Base-by-base conservation (phyloP, 2,329 filamentous ascomycete species). In the Xylaria sp. region DNA sequence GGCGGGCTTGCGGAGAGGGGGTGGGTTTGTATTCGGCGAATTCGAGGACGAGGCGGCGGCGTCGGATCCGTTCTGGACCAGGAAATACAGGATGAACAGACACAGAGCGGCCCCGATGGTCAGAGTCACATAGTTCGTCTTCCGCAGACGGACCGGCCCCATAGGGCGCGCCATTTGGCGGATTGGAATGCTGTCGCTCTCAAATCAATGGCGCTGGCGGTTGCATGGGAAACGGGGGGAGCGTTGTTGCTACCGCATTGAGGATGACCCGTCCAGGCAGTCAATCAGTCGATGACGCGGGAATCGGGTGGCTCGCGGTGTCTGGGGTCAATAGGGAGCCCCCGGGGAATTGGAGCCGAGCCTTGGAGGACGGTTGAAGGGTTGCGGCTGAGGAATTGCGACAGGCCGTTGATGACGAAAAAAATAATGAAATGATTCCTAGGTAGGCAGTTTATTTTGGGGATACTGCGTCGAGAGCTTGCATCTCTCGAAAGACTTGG, bases 1-100 rank as follows among this genome's bases (percentile, higher is more conserved):
- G 77, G 76, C 73, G 6, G 80, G 77, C 73, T 93, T 94, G 76
- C 88, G 85, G 81, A 93, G 93, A 39, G 91, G 90, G 66, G 92
- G 57, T 65, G 70, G 64, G 62, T 68, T 73, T 45, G 71, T 61
- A 58, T 65, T 71, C 34, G 72, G 56, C 39, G 71, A 58, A n/a
- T 27, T 62, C 21, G 67, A 62, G 27, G 73, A 32, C 47, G 72
- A 69, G 51, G 72, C 65, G 30, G 72, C 61, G 59, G 73, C 65
- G 56, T 68, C 68, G 59, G 76, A 75, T 24, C 74, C 74, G 53
- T 65, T 64, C 24, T 71, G 65, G 56, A 76, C 65, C 30, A 79
- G 72, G 64, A 79, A 79, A 65, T 79, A 78, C 19, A 79, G 75
- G 68, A 79, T 79, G 68, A 79, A 79, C 39, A 78, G 67, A 64